These are phyloP conservation scores for Cytidiella melzeri DNA, from an alignment of 768 basidiomycete species.

Conservation along the genomic window DNA sequence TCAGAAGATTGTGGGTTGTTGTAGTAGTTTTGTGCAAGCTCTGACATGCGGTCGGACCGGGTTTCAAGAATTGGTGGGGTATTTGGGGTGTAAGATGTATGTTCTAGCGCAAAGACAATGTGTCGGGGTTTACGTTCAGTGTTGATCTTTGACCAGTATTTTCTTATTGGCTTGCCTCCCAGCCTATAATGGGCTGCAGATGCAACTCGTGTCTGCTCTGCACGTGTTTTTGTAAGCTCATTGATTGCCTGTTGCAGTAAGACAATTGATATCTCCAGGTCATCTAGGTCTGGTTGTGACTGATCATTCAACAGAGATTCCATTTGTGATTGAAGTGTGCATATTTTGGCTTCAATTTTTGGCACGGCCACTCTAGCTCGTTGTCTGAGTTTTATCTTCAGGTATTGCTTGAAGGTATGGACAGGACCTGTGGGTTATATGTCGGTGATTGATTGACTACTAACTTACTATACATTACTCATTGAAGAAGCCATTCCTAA, in stretches of 20 bases:
- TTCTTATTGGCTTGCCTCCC: slow-evolving; percentile 2
- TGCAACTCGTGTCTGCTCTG: neutral
- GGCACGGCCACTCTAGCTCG: neutral
- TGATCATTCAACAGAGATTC: neutral
- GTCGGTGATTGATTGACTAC: neutral
- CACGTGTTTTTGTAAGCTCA: neutral
- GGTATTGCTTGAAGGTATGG: neutral
- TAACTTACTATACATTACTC: neutral
- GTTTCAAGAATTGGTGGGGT: neutral
- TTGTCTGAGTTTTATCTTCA: neutral
- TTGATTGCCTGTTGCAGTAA: neutral
- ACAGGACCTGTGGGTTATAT: neutral
- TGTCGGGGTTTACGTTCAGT: slow-evolving; percentile 4
- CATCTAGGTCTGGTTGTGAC: neutral
- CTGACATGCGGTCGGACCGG: slow-evolving; percentile 14
- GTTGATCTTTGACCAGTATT: slow-evolving; percentile 4
- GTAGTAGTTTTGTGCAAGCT: slow-evolving; percentile 14
- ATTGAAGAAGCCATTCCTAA: neutral
- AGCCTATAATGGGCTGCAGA: neutral
- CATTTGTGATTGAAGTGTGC: neutral
- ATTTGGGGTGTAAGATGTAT: neutral
- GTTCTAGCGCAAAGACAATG: neutral
- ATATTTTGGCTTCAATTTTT: neutral
- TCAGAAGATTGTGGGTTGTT: slow-evolving; percentile 6
- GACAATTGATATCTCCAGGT: neutral